phyloP scores from a whole-genome alignment of 306 rosid genomes.

The Fagus sylvatica region DNA sequence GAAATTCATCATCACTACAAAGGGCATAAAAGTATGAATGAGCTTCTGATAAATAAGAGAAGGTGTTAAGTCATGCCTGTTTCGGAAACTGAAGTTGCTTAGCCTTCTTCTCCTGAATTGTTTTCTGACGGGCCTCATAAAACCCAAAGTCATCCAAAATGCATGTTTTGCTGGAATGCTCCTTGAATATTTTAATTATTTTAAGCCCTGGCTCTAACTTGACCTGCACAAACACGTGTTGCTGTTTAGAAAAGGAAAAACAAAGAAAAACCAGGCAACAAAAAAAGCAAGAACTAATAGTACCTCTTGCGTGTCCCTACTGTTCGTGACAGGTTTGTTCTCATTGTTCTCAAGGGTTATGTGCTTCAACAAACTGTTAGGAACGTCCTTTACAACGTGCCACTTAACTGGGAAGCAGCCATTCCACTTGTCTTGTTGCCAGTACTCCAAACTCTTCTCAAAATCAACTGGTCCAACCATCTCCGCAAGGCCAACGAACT shows the following conservation, averaged over 20 bases:
- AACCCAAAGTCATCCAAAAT: constrained; percentile 88
- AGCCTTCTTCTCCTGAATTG: constrained; percentile 89
- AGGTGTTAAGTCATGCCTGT: constrained; percentile 50
- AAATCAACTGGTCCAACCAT: constrained; percentile 96
- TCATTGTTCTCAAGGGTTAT: constrained; percentile 90
- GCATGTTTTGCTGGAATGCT: constrained; percentile 76
- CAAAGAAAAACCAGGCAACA: background rate
- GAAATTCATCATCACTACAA: background rate
- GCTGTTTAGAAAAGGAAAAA: constrained; percentile 13
- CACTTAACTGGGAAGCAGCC: constrained; percentile 96
- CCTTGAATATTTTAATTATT: constrained; percentile 76
- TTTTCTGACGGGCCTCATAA: constrained; percentile 83
- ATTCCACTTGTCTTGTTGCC: constrained; percentile 99
- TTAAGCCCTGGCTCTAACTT: constrained; percentile 79
- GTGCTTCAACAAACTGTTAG: constrained; percentile 91
- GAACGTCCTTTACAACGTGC: constrained; percentile 94
- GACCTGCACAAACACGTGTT: constrained; percentile 40
- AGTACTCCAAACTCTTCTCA: constrained; percentile 81
- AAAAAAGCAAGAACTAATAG: background rate
- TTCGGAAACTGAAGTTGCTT: constrained; percentile 74
- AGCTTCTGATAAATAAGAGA: background rate
- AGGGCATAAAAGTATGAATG: background rate
- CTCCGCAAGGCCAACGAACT: constrained; percentile 95
- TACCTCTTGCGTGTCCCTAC: constrained; percentile 99
- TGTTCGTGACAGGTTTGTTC: constrained; percentile 94